These are phyloP conservation scores for Geotrichum bryndzae DNA, from an alignment of 1,139 yeast genomes.

Conservation along the genomic window DNA sequence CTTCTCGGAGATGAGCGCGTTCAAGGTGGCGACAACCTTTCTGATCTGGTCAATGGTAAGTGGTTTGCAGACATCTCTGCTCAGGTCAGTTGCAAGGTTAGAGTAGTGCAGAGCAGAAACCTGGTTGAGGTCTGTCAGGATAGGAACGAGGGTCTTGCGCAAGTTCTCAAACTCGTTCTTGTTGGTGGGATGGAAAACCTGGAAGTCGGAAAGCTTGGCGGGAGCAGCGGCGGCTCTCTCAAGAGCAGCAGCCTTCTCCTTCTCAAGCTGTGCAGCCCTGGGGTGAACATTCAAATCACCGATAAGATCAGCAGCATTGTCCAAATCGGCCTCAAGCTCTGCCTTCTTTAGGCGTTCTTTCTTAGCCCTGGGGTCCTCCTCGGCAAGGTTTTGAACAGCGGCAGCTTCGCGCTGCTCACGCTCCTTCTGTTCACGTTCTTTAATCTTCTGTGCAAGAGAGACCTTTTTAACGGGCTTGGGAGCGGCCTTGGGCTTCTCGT, in stretches of 20 bases:
- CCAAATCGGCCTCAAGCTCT: constrained; percentile 77
- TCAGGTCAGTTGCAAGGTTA: constrained; percentile 72
- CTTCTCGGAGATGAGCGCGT: constrained; percentile 76
- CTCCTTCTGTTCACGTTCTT: constrained; percentile 37
- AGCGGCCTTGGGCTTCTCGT: constrained; percentile 36
- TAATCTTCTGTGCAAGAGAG: constrained; percentile 34
- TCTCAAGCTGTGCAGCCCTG: constrained; percentile 39
- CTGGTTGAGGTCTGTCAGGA: constrained; percentile 58
- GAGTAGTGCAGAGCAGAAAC: constrained; percentile 58
- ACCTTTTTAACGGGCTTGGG: constrained; percentile 38
- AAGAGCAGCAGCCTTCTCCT: constrained; percentile 66
- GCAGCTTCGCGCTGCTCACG: constrained; percentile 36
- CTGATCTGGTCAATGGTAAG: constrained; percentile 74
- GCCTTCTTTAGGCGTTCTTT: constrained; percentile 70
- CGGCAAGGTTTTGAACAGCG: constrained; percentile 33
- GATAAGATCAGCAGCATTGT: constrained; percentile 87
- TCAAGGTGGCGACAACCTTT: constrained; percentile 80
- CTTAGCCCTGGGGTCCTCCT: constrained; percentile 47
- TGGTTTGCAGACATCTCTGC: constrained; percentile 79
- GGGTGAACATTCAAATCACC: constrained; percentile 63
- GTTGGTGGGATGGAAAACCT: constrained; percentile 65
- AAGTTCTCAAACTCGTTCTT: constrained; percentile 79
- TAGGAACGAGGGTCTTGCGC: constrained; percentile 69
- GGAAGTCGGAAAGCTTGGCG: constrained; percentile 36
- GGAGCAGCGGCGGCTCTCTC: constrained; percentile 49